These are phyloP conservation scores for Dactylellina haptotyla DNA, from an alignment of 2,329 filamentous ascomycete genomes.

Conservation along the genomic window DNA sequence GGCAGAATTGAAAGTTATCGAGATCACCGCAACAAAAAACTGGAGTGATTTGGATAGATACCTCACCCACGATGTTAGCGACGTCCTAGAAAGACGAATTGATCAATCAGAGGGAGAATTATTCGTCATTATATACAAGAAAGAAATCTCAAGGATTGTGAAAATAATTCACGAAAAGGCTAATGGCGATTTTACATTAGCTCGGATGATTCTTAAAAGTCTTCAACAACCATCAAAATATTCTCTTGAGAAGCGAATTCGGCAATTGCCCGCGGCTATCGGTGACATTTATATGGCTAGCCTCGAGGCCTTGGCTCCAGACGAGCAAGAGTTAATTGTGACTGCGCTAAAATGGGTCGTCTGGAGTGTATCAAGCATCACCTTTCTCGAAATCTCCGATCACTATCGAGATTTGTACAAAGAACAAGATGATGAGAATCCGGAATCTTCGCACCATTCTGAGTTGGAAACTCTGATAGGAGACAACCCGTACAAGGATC, in stretches of 20 bases:
- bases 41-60: conserved; percentile 19
- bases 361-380: conserved; percentile 24
- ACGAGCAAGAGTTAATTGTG: conserved; percentile 29
- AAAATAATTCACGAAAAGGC: conserved; percentile 30
- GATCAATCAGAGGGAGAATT: background rate
- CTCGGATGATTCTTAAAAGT: conserved; percentile 30
- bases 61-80: conserved; percentile 13
- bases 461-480: background rate
- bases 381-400: conserved; percentile 22
- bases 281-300: conserved; percentile 39
- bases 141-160: conserved; percentile 22
- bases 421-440: background rate
- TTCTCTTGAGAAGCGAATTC: conserved; percentile 21
- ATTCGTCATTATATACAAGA: background rate
- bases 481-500: conserved; percentile 11
- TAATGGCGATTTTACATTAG: conserved; percentile 44
- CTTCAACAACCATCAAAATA: conserved; percentile 39
- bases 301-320: conserved; percentile 21
- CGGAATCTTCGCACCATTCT: background rate
- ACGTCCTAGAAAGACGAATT: conserved; percentile 13
- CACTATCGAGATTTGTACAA: conserved; percentile 40
- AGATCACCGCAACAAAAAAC: conserved; percentile 38
- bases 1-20: conserved; percentile 10
- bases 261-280: conserved; percentile 25
- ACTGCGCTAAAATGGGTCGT: conserved; percentile 36